Conservation (phyloP, 176 grass and related monocot genomes). For the Microstegium vimineum region DNA sequence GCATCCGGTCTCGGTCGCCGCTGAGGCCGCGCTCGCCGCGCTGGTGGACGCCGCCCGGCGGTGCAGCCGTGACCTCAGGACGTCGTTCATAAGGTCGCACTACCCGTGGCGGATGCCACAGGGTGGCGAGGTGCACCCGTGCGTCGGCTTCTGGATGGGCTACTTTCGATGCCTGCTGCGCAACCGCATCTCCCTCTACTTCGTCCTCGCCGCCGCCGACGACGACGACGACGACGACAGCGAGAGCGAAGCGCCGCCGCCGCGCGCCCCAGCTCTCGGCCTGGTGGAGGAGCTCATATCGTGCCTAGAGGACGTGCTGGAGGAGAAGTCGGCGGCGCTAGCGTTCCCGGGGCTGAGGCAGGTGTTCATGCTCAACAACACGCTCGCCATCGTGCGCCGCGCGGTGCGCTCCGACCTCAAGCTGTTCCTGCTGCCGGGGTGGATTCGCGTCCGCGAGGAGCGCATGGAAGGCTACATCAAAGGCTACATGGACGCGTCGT, state of each 20-base stretch:
- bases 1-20: constrained; percentile 11
- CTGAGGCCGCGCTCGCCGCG: not conserved
- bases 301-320: constrained; percentile 30
- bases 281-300: constrained; percentile 23
- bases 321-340: constrained; percentile 25
- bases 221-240: not conserved
- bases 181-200: constrained; percentile 30
- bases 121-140: constrained; percentile 46
- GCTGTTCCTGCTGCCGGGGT: constrained; percentile 20
- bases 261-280: not conserved
- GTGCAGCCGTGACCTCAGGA: constrained; percentile 15
- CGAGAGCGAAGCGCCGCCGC: not conserved
- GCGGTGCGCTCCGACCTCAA: constrained; percentile 36
- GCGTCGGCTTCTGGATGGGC: constrained; percentile 41
- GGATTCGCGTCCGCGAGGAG: constrained; percentile 22
- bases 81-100: constrained; percentile 12
- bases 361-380: constrained; percentile 53
- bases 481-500: constrained; percentile 10
- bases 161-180: constrained; percentile 38
- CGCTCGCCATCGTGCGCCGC: constrained; percentile 27
- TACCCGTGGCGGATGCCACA: constrained; percentile 46
- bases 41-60: constrained; percentile 25
- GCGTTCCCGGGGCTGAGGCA: constrained; percentile 36
- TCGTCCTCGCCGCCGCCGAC: not conserved
- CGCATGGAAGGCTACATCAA: constrained; percentile 28